These are phyloP conservation scores for Blumeria hordei DNA, from an alignment of 2,329 filamentous ascomycete genomes.

Conservation along the genomic window DNA sequence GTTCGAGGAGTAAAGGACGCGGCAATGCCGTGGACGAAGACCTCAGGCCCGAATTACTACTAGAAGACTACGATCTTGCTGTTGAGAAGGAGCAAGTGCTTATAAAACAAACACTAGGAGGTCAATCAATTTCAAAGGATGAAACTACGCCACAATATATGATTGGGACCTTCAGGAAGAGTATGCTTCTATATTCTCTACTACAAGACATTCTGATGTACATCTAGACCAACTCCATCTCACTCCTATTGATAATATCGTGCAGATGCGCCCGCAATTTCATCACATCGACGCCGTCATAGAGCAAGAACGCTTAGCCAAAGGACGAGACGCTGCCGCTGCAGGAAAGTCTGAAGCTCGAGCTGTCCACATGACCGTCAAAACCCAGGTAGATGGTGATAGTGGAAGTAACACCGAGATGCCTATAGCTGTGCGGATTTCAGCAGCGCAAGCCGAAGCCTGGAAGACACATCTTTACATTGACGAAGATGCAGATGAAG, in stretches of 20 bases:
- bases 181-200: conserved; percentile 23
- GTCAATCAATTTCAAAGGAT: conserved; percentile 45
- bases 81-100: conserved; percentile 48
- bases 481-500: conserved; percentile 53
- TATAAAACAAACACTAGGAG: conserved; percentile 62
- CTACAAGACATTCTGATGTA: neutral
- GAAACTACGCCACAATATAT: conserved; percentile 46
- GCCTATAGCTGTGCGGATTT: conserved; percentile 48
- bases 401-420: conserved; percentile 33
- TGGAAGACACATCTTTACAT: conserved; percentile 64
- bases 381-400: conserved; percentile 46
- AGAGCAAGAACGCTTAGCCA: conserved; percentile 30
- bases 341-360: conserved; percentile 28
- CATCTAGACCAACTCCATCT: conserved; percentile 56
- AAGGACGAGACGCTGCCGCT: conserved; percentile 16
- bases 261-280: conserved; percentile 76
- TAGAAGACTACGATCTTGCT: conserved; percentile 39
- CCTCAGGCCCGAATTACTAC: conserved; percentile 18
- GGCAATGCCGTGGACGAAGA: conserved; percentile 22
- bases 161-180: conserved; percentile 69
- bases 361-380: conserved; percentile 70
- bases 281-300: conserved; percentile 73
- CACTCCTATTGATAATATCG: conserved; percentile 57
- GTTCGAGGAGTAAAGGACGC: conserved; percentile 15
- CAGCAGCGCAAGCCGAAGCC: conserved; percentile 53